A percentile compares a stretch with the other conserved stretches of the same genome.
These are phyloP conservation scores for Xerocomus minutiporus DNA, from an alignment of 1,284 basidiomycete genomes.

Conservation along the genomic window DNA sequence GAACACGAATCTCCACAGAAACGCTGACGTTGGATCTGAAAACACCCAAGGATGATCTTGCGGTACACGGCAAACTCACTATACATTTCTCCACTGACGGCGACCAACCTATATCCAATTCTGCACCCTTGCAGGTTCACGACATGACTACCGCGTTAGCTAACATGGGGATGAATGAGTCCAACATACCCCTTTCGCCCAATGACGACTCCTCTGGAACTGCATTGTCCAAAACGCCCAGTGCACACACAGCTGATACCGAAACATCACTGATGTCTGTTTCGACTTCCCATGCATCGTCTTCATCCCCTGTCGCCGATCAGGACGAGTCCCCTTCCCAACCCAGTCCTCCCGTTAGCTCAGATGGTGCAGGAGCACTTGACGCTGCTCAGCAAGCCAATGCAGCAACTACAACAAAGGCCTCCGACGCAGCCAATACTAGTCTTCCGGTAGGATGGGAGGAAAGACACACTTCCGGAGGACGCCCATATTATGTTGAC, in stretches of 20 bases:
- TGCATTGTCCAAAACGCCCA: constrained; percentile 47
- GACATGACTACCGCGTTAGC: constrained; percentile 52
- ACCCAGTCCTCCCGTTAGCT: constrained; percentile 25
- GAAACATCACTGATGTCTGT: constrained; percentile 32
- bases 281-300: constrained; percentile 35
- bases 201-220: constrained; percentile 35
- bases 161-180: constrained; percentile 53
- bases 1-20: constrained; percentile 44
- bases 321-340: constrained; percentile 15
- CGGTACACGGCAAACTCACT: constrained; percentile 88
- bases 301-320: not conserved
- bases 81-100: constrained; percentile 83
- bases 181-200: constrained; percentile 49
- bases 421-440: constrained; percentile 31
- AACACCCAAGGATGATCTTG: constrained; percentile 84
- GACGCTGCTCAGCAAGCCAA: constrained; percentile 19
- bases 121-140: constrained; percentile 61
- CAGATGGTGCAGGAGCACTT: constrained; percentile 15
- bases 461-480: constrained; percentile 92
- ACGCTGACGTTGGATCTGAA: constrained; percentile 87
- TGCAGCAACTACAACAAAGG: constrained; percentile 22
- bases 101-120: constrained; percentile 68
- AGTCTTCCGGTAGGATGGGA: constrained; percentile 88
- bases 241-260: constrained; percentile 39
- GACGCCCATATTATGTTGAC: constrained; percentile 90